Evolutionary conservation across 169 alveolate genomes (phyloP).

Genomic region (Plasmodium knowlesi): DNA sequence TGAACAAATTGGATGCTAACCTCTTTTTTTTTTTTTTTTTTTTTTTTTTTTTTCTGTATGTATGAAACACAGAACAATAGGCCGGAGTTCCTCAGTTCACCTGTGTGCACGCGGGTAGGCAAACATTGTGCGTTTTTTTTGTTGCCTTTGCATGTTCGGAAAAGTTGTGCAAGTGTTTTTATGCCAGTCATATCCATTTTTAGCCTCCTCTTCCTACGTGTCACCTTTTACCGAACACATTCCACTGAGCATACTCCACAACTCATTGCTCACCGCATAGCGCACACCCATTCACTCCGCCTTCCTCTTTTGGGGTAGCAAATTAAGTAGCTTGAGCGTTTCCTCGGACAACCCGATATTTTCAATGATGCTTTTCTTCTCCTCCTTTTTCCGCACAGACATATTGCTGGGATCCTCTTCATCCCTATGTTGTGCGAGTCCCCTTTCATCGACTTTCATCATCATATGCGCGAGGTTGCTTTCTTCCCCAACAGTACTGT

Average conservation of each 20-base stretch:
- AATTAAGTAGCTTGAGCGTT: conserved; percentile 54
- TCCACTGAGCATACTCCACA: no score
- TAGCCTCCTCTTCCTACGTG: not conserved
- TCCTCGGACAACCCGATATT: conserved; percentile 69
- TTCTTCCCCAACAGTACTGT: conserved; percentile 7
- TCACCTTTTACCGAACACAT: not conserved
- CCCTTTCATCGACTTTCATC: no score
- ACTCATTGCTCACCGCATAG: not conserved
- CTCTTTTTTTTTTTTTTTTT: not conserved
- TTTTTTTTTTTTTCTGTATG: not conserved
- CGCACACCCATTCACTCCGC: not conserved
- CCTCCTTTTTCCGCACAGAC: conserved; percentile 27
- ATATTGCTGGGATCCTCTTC: conserved; percentile 8
- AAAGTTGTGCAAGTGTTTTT: not conserved
- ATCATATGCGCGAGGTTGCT: not conserved
- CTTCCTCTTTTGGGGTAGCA: conserved; percentile 61
- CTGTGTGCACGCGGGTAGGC: not conserved
- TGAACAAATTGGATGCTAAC: not conserved
- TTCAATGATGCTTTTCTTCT: conserved; percentile 31
- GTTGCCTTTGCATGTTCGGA: conserved; percentile 4
- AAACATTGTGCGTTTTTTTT: not conserved
- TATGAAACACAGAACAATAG: not conserved
- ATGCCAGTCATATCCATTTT: not conserved
- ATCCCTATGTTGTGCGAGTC: not conserved
- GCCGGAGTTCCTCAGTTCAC: not conserved